phyloP scores from a whole-genome alignment of 345 rosid genomes.

The Viola odorata region DNA sequence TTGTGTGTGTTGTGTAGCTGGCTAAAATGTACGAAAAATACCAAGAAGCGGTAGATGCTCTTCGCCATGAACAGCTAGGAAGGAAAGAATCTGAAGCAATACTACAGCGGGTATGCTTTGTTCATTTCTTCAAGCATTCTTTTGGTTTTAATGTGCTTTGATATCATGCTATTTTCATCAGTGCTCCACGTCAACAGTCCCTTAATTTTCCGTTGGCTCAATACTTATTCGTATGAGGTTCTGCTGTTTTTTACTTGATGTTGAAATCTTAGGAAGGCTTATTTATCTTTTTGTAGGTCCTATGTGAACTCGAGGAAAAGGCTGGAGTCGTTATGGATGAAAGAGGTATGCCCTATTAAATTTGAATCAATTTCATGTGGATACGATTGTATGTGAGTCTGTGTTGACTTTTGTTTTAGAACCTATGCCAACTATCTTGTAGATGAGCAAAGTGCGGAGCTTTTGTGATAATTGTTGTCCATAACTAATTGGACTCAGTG shows the following conservation, averaged over 20 bases:
- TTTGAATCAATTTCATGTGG: too few relatives aligned
- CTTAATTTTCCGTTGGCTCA: neutral
- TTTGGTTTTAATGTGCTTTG: neutral
- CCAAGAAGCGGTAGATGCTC: conserved; percentile 97
- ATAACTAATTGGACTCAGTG: too few relatives aligned
- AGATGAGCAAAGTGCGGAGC: too few relatives aligned
- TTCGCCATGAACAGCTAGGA: conserved; percentile 92
- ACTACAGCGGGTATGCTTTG: conserved; percentile 66
- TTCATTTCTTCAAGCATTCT: conserved; percentile 1
- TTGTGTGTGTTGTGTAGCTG: conserved; percentile 37
- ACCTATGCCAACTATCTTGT: too few relatives aligned
- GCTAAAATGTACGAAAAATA: conserved; percentile 90
- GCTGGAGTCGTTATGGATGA: conserved; percentile 84
- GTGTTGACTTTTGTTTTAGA: too few relatives aligned
- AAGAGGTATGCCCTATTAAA: conserved; percentile 46
- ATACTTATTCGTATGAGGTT: neutral
- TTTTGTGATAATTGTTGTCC: too few relatives aligned
- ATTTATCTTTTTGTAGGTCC: conserved; percentile 46
- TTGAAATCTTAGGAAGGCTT: neutral
- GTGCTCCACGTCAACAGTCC: too few relatives aligned
- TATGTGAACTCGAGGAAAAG: conserved; percentile 86
- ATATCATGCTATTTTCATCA: neutral
- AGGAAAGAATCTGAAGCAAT: conserved; percentile 86
- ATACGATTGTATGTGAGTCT: too few relatives aligned
- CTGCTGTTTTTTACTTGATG: neutral